Evolutionary conservation across 139 green algal genomes (phyloP).

Genomic region (Chlorella sp.): DNA sequence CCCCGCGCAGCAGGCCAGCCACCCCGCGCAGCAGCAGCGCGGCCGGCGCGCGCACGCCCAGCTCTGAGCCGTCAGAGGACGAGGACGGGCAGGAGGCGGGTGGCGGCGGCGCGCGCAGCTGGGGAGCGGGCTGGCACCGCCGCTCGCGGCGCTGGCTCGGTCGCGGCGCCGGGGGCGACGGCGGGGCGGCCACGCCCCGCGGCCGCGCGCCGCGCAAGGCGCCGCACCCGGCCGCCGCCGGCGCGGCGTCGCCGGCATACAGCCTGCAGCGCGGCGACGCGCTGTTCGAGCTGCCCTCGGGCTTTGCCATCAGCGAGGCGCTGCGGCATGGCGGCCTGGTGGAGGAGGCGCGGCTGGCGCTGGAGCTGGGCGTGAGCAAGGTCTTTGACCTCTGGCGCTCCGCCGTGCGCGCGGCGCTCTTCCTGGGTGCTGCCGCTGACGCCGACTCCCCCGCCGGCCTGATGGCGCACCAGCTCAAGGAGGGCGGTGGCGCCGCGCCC

Average conservation of each 20-base stretch:
- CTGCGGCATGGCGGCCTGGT: conserved; percentile 45
- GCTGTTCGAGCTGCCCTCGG: conserved; percentile 33
- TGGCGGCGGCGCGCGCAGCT: neutral
- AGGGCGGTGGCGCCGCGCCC: neutral
- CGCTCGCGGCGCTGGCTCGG: conserved; percentile 7
- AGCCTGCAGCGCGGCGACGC: neutral
- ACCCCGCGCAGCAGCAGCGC: neutral
- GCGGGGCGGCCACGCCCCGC: neutral
- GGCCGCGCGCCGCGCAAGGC: neutral
- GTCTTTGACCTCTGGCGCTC: conserved; percentile 49
- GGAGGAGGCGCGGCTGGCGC: conserved; percentile 59
- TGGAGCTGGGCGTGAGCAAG: conserved; percentile 57
- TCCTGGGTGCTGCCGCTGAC: conserved; percentile 32
- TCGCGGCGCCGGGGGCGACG: neutral
- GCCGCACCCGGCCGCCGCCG: neutral
- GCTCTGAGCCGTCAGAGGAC: too few species aligned
- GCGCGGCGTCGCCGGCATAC: neutral
- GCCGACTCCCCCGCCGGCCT: neutral
- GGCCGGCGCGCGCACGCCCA: neutral
- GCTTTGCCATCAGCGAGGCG: neutral
- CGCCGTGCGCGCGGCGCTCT: too few species aligned
- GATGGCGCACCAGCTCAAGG: neutral
- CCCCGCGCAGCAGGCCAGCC: neutral
- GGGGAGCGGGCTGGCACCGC: neutral
- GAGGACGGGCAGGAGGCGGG: neutral